Conservation (phyloP, 192 early-diverging fungal genomes). For the Chytriomyces sp. region DNA sequence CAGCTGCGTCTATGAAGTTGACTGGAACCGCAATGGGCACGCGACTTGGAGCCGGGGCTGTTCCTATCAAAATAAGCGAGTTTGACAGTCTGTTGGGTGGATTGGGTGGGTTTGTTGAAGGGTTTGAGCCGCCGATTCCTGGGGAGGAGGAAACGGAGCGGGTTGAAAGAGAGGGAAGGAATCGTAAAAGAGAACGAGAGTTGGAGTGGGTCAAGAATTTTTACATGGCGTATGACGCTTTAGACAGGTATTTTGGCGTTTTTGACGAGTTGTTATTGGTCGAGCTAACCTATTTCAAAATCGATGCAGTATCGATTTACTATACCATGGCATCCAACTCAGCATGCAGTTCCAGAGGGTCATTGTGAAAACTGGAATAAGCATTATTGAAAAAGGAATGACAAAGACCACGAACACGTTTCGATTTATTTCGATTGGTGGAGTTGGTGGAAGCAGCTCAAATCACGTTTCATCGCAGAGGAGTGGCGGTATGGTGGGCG, state of each 20-base stretch:
- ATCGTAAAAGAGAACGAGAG: slow-evolving; percentile 25
- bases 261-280: slow-evolving; percentile 23
- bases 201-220: slow-evolving; percentile 77
- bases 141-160: slow-evolving; percentile 35
- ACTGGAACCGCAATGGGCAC: slow-evolving; percentile 55
- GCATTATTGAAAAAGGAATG: slow-evolving; percentile 80
- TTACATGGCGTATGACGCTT: slow-evolving; percentile 87
- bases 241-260: slow-evolving; percentile 65
- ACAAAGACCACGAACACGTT: slow-evolving; percentile 77
- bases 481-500: slow-evolving; percentile 36
- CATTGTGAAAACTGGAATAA: slow-evolving; percentile 76
- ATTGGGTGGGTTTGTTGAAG: slow-evolving; percentile 15
- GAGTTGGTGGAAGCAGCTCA: slow-evolving; percentile 43
- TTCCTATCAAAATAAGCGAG: slow-evolving; percentile 40
- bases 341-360: slow-evolving; percentile 78
- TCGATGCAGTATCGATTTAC: slow-evolving; percentile 48
- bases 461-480: slow-evolving; percentile 18
- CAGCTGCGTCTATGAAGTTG: slow-evolving; percentile 14
- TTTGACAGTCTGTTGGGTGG: slow-evolving; percentile 11
- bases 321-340: slow-evolving; percentile 71
- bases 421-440: slow-evolving; percentile 74
- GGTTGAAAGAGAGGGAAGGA: slow-evolving; percentile 14
- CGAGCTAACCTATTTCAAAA: background rate
- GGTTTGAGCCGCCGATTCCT: slow-evolving; percentile 31
- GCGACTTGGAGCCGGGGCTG: slow-evolving; percentile 48